phyloP scores from a whole-genome alignment of 1,284 basidiomycete species.

The Ustilago loliicola region DNA sequence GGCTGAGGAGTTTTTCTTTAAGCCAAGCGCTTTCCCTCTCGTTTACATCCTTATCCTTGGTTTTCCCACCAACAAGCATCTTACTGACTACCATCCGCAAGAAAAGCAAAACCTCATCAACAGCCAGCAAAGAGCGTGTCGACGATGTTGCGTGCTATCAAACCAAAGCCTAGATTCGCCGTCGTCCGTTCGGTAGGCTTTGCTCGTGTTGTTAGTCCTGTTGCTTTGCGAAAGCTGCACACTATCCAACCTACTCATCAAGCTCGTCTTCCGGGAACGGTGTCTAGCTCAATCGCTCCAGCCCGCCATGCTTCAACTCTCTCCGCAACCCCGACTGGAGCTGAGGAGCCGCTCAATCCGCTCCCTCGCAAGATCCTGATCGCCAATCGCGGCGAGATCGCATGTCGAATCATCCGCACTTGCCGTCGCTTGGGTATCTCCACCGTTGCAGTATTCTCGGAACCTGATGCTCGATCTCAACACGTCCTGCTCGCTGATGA shows the following conservation, averaged over 20 bases:
- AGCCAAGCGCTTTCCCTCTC: too few species aligned
- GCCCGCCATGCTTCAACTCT: constrained; percentile 1
- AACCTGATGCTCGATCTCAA: constrained; percentile 82
- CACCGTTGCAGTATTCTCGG: constrained; percentile 90
- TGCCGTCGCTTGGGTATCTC: constrained; percentile 87
- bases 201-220: constrained; percentile 14
- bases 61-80: too few species aligned
- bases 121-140: too few species aligned
- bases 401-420: constrained; percentile 90
- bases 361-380: constrained; percentile 62
- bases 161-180: constrained; percentile 26
- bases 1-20: too few species aligned
- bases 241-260: background rate
- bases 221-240: constrained; percentile 14
- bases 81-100: too few species aligned
- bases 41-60: too few species aligned
- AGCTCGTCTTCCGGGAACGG: background rate
- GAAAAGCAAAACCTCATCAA: too few species aligned
- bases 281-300: too few species aligned
- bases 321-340: constrained; percentile 6
- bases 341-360: constrained; percentile 18
- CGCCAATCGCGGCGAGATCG: constrained; percentile 85
- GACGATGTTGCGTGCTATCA: constrained; percentile 25
- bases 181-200: constrained; percentile 1
- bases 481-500: constrained; percentile 90